Evolutionary conservation across 1,284 basidiomycete genomes (phyloP), one percentile per base, ranked within the genome.

Genomic region (Inonotus obliquus): DNA sequence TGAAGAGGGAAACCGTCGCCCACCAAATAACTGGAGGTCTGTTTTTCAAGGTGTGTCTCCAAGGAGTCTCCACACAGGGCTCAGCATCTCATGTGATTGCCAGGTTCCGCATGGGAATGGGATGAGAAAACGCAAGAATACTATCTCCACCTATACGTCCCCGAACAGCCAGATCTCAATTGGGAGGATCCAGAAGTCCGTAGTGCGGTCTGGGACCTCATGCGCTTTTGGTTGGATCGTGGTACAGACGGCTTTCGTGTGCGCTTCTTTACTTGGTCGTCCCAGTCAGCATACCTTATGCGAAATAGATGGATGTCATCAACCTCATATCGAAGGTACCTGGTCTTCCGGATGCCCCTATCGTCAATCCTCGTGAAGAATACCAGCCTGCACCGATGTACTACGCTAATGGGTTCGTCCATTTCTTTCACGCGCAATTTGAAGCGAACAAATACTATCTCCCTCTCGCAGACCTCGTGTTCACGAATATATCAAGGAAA

Each of bases 181-280:
- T 92, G 89, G 89, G 84, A 87, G 48, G 86, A 89, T 69, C 78
- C 79, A 0, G 79, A 80, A 39, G 83, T 89, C 11, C 75, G 85
- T 27, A 75, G 81, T 44, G 86, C 85, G 2, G 81, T 91, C 25
- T 83, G 80, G 74, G 81, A 85, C 47, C 73, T 85, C 41, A 86
- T 92, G 80, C 72, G 75, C 37, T 92, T 90, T 73, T 93, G 89
- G 90, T 79, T 87, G 25, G 80, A 86, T 61, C 77, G 84, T 63
- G 89, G 90, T 4, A 86, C 87, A 63, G 84, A 89, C 63, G 91
- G 90, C 1, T 93, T 92, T 73, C 76, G 87, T 38, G 84, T 86
- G 62, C 29, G 79, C 67, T 13, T 14, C 17, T 19, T 27, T 17
- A n/a, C n/a, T n/a, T n/a, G n/a, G n/a, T n/a, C n/a, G n/a, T n/a